A percentile compares a stretch with the other conserved stretches of the same genome.
Evolutionary conservation across 176 grass and related monocot species (phyloP).

Genomic region (Calamus simplicifolius): DNA sequence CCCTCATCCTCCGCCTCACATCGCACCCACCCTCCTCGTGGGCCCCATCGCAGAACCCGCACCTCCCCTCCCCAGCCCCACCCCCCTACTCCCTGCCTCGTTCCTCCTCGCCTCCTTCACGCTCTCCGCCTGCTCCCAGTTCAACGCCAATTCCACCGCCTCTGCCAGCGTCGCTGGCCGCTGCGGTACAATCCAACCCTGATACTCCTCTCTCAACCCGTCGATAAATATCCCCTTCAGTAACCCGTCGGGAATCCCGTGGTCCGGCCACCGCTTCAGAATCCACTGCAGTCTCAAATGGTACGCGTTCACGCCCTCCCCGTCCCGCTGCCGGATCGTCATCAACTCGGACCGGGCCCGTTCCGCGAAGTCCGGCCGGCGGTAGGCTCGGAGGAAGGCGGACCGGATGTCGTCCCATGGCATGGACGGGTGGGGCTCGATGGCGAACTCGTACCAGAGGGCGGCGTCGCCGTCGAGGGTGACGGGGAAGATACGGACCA

Average conservation of each 20-base stretch:
- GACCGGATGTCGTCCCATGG: conserved; percentile 35
- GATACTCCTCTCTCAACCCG: conserved; percentile 39
- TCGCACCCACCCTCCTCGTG: conserved; percentile 35
- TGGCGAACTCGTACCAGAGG: conserved; percentile 36
- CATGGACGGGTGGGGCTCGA: conserved; percentile 3
- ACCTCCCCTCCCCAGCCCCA: neutral
- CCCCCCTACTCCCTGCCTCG: neutral
- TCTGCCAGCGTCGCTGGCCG: conserved; percentile 23
- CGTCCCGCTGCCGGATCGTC: conserved; percentile 29
- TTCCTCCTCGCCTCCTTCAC: conserved; percentile 27
- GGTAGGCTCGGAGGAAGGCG: conserved; percentile 54
- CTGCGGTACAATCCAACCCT: conserved; percentile 44
- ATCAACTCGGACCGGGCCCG: conserved; percentile 36
- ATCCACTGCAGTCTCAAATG: conserved; percentile 48
- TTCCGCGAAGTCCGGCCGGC: conserved; percentile 24
- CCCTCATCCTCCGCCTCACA: conserved; percentile 32
- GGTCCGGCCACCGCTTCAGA: conserved; percentile 29
- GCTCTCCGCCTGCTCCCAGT: conserved; percentile 41
- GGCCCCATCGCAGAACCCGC: conserved; percentile 28
- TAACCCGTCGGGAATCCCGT: conserved; percentile 22
- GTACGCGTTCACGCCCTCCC: conserved; percentile 36
- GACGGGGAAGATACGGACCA: conserved; percentile 48
- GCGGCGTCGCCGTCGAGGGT: conserved; percentile 52
- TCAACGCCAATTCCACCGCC: conserved; percentile 43
- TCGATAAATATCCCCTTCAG: conserved; percentile 38